A percentile compares a stretch with the other conserved stretches of the same genome.
These are phyloP conservation scores for Phylloporus sp. DNA, from an alignment of 1,284 basidiomycete genomes.

Conservation along the genomic window DNA sequence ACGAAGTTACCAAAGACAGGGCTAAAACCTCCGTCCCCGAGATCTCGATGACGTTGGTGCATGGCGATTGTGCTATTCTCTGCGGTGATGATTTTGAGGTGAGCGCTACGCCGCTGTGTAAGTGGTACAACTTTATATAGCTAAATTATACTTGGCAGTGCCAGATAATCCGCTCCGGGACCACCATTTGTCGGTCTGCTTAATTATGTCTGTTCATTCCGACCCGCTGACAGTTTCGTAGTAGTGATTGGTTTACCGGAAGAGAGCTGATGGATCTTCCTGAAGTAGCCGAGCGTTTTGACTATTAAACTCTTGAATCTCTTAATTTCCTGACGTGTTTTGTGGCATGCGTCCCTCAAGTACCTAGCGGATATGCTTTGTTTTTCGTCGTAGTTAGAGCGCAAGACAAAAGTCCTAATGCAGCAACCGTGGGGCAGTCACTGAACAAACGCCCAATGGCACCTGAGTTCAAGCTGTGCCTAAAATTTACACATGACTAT, in stretches of 20 bases:
- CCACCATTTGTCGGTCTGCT: conserved; percentile 35
- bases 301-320: neutral
- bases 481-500: conserved; percentile 35
- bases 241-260: conserved; percentile 32
- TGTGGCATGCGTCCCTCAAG: conserved; percentile 8
- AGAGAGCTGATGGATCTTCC: conserved; percentile 8
- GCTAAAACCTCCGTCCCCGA: conserved; percentile 22
- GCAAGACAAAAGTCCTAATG: conserved; percentile 32
- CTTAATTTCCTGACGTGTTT: neutral
- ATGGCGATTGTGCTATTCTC: conserved; percentile 58
- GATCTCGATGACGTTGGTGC: conserved; percentile 53
- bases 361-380: neutral
- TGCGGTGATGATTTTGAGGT: conserved; percentile 60
- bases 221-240: conserved; percentile 20
- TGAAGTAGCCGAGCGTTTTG: conserved; percentile 5
- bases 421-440: conserved; percentile 31
- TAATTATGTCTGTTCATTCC: neutral
- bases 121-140: neutral
- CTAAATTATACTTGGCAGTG: conserved; percentile 25
- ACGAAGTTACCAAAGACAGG: conserved; percentile 23
- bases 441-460: conserved; percentile 21
- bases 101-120: conserved; percentile 17
- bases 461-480: conserved; percentile 16
- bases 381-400: conserved; percentile 35
- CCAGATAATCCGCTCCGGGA: conserved; percentile 36